A percentile compares a stretch with the other conserved stretches of the same genome.
Conservation (phyloP, 169 alveolate species). For the Babesia ovata region DNA sequence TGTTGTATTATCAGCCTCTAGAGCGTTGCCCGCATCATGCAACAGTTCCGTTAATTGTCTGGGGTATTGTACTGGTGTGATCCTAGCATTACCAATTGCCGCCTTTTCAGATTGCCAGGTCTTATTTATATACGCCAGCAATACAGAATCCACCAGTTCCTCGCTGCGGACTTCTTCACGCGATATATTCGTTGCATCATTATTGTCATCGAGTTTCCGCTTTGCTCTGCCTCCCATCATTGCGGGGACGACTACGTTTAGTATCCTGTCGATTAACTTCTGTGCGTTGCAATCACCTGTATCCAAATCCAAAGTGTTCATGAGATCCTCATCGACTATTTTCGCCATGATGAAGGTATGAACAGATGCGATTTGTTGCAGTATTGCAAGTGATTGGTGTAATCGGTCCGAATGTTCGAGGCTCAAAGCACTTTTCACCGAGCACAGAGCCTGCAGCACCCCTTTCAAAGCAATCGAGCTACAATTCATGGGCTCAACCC, state of each 20-base stretch:
- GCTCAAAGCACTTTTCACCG: neutral
- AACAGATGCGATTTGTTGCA: slow-evolving; percentile 7
- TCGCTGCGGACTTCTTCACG: neutral
- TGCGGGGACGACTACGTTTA: neutral
- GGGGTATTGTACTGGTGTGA: neutral
- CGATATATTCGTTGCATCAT: neutral
- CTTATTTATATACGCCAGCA: slow-evolving; percentile 18
- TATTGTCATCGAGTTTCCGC: neutral
- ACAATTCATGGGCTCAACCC: neutral
- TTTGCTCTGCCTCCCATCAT: neutral
- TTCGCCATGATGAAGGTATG: slow-evolving; percentile 3
- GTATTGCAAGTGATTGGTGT: neutral
- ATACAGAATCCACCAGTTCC: neutral
- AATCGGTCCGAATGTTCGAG: neutral
- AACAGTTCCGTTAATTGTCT: neutral
- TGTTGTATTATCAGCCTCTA: neutral
- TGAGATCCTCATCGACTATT: neutral
- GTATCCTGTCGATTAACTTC: neutral
- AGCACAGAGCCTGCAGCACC: neutral
- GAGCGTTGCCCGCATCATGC: neutral
- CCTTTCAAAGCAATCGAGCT: too few species aligned
- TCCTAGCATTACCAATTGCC: neutral
- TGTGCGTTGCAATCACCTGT: neutral
- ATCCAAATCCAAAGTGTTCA: neutral
- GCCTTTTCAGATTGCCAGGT: too few species aligned